Base-by-base conservation (phyloP, 139 green algal genomes). In the Nannochloris sp. region DNA sequence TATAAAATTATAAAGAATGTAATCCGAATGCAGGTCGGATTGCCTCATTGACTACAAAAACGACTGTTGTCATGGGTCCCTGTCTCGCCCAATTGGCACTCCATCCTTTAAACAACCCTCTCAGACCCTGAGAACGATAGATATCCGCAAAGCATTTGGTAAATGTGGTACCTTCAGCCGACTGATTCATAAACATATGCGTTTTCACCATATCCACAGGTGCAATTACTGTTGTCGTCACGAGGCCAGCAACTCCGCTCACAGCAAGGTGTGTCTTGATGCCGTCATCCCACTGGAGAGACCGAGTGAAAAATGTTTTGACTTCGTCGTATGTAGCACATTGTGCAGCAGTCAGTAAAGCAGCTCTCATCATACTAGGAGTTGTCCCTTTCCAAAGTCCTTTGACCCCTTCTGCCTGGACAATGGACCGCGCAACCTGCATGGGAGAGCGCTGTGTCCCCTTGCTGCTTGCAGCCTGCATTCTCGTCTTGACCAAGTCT, bases 191-290 rank as follows among this genome's bases (percentile, higher is more conserved):
- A 60, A 73, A 73, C 66, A 73, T 30, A 26, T 75, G 68, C 45
- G 84, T 93, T 67, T 93, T 94, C n/a, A 95, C 63, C 25, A 95
- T 83, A 62, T 96, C 90, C 0, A 90, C 79, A 8, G 90, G 90
- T 20, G 87, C 84, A 1, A 85, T 95, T 26, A 85, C 82, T 2
- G 87, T 93, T 3, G 90, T 95, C 6, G 90, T 93, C 12, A 92
- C 85, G 16, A 95, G 62, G 12, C 90, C 90, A 11, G 89, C 78
- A 6, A 93, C 60, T 75, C 86, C 84, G 62, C 67, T 84, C 43
- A 77, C 72, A 31, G 51, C 75, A 16, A 92, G 59, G 63, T 91
- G 82, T 4, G 79, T 75, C 11, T 37, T 29, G 29, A 89, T 10
- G 36, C 62, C 67, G 53, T 92, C 84, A 0, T 61, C 59, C 72